These are phyloP conservation scores for Hemerocallis citrina DNA, from an alignment of 106 monocot species.

Conservation along the genomic window DNA sequence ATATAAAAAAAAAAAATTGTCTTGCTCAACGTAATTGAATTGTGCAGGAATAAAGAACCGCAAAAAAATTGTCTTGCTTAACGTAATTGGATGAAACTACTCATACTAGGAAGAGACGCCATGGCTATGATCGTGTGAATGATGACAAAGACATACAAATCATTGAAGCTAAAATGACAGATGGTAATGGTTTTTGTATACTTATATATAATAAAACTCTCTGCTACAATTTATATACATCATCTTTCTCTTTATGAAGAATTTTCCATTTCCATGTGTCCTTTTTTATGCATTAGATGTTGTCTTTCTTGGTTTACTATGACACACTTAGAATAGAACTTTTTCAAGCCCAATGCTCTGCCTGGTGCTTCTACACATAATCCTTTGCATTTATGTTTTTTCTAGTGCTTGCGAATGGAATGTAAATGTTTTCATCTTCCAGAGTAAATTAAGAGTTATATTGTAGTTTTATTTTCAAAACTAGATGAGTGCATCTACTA, in stretches of 20 bases:
- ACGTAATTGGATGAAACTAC: slow-evolving; percentile 77
- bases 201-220: neutral
- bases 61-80: slow-evolving; percentile 80
- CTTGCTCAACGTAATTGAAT: neutral
- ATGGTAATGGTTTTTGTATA: slow-evolving; percentile 40
- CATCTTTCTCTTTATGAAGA: neutral
- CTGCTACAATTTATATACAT: neutral
- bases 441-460: neutral
- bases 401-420: neutral
- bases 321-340: neutral
- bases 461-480: no score
- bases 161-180: slow-evolving; percentile 68
- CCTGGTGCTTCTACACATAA: neutral
- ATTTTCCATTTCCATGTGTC: neutral
- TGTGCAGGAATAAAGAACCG: slow-evolving; percentile 67
- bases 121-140: slow-evolving; percentile 93
- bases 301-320: neutral
- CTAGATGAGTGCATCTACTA: no score
- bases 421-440: neutral
- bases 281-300: neutral
- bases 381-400: neutral
- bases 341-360: neutral
- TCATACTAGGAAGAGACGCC: slow-evolving; percentile 66
- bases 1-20: no score
- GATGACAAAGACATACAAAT: slow-evolving; percentile 81